Percentiles rank a stretch among this genome's conserved stretches.
Evolutionary conservation across 257 asterid genomes (phyloP).

Genomic region (Solanum corneliomulleri): DNA sequence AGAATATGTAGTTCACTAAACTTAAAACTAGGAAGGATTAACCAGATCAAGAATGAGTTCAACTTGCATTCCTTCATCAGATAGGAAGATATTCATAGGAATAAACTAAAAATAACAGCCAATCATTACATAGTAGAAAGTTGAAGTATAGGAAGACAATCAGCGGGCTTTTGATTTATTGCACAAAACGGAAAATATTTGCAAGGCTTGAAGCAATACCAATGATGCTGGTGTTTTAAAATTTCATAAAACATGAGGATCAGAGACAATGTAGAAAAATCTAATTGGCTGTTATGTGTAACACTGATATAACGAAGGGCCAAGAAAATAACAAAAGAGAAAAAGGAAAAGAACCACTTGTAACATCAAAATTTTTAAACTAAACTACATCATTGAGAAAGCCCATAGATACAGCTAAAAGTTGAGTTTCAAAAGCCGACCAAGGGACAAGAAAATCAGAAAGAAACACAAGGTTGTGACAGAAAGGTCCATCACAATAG

Average conservation of each 20-base stretch:
- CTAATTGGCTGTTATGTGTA: neutral
- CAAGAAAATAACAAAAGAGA: neutral
- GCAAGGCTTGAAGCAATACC: neutral
- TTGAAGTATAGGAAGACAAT: neutral
- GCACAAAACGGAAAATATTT: neutral
- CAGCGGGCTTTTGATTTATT: neutral
- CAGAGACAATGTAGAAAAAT: neutral
- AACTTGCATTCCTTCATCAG: neutral
- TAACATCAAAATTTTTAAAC: neutral
- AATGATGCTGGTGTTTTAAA: neutral
- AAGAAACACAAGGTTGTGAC: neutral
- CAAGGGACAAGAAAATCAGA: neutral
- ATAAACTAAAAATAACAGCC: neutral
- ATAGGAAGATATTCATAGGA: neutral
- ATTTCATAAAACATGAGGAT: neutral
- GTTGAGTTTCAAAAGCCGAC: neutral
- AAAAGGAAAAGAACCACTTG: neutral
- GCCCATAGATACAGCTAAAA: neutral
- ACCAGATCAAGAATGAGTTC: neutral
- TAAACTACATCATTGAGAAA: neutral
- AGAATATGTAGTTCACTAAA: neutral
- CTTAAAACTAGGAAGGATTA: neutral
- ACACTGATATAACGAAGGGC: neutral
- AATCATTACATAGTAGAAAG: neutral
- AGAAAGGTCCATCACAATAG: neutral